Evolutionary conservation across 2,329 filamentous ascomycete species (phyloP).

Genomic region (Capronia epimyces): DNA sequence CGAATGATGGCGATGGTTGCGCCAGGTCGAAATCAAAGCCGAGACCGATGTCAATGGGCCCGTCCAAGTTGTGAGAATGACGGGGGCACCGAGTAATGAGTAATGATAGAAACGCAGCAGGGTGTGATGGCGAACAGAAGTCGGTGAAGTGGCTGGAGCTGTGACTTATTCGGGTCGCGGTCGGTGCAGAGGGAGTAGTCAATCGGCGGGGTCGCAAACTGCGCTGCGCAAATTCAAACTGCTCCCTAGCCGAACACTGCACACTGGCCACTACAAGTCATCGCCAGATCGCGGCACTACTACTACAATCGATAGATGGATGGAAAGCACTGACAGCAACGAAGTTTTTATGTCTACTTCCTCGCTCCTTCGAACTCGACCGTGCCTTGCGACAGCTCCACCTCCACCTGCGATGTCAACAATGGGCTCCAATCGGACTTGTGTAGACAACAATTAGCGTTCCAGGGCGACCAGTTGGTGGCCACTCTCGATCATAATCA

Average conservation of each 20-base stretch:
- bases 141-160: neutral
- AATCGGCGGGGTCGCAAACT: conserved; percentile 1
- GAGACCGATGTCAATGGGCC: neutral
- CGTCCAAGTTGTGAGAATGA: neutral
- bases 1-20: neutral
- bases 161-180: neutral
- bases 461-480: conserved; percentile 4
- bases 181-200: neutral
- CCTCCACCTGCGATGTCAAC: neutral
- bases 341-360: neutral
- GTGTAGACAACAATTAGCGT: conserved; percentile 2
- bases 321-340: neutral
- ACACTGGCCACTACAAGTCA: neutral
- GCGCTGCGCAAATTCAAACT: neutral
- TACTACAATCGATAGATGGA: neutral
- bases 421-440: conserved; percentile 2
- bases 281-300: neutral
- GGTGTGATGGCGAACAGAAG: neutral
- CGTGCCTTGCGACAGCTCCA: neutral
- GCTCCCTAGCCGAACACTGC: neutral
- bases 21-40: neutral
- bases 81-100: neutral
- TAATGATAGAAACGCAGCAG: neutral
- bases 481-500: neutral
- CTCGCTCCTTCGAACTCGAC: neutral